Base-by-base conservation (phyloP, 257 asterid genomes). In the Capsicum pubescens region DNA sequence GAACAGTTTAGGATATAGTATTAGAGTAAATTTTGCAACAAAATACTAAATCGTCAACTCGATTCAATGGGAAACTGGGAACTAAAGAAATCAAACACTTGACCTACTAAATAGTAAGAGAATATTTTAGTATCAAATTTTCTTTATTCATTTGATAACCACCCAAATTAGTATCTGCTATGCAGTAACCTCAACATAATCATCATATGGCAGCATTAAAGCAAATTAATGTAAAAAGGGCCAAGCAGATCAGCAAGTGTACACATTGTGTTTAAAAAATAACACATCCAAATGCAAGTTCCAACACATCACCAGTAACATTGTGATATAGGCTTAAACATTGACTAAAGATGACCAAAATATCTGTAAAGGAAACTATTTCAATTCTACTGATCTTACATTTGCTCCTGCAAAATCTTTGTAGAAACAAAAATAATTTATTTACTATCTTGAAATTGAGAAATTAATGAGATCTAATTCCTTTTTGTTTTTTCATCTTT, bases 401-500 rank as follows among this genome's bases (percentile, higher is more conserved):
- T 61, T 74, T 74, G 21, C 14, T 74, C 81, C 7, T 15, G 79
- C 39, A 50, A 11, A 21, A 55, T 82, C 79, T 82, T 82, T 8
- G 56, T 17, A 17, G 79, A 26, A 67, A 16, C 32, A 55, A 66
- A 64, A 46, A 86, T 39, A 85, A 54, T 26, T 74, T 26, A 79
- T 35, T 42, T 50, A 48, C 12, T 26, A 78, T 26, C 57, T 3
- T 56, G 42, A 35, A 66, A 8, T 11, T 17, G 54, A 60, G 58
- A 61, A 63, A 10, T 39, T 82, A 50, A 59, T 54, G 79, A 15
- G 82, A 36, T 81, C 83, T 12, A 26, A 52, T 90, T 94, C 99
- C 99, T 92, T 94, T 87, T 93, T 87, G 83, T 26, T 84, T 93
- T 86, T 89, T 93, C 83, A 93, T 48, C 90, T 92, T 95, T 90